Evolutionary conservation across 257 asterid genomes (phyloP).

Genomic region (Rhazya stricta): DNA sequence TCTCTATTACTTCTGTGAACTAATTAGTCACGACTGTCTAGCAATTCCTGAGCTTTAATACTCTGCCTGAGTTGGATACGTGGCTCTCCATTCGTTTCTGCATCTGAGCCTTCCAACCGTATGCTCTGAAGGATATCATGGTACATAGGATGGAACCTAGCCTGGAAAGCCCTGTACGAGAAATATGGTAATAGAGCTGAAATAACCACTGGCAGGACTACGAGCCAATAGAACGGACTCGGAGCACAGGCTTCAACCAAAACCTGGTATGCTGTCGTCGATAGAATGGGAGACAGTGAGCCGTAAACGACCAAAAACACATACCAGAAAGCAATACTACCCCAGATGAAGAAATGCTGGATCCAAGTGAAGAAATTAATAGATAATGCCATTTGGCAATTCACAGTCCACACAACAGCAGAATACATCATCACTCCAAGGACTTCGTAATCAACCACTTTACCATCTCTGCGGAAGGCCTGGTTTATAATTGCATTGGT

Average conservation of each 20-base stretch:
- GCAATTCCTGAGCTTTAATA: no score
- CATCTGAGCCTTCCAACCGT: slow-evolving; percentile 28
- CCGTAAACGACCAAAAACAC: slow-evolving; percentile 64
- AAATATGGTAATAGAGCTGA: slow-evolving; percentile 60
- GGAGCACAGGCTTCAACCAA: slow-evolving; percentile 82
- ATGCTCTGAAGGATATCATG: slow-evolving; percentile 60
- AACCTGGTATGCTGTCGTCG: slow-evolving; percentile 65
- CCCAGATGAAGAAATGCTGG: slow-evolving; percentile 93
- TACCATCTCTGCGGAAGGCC: slow-evolving; percentile 71
- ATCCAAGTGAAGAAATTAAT: slow-evolving; percentile 95
- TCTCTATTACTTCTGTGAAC: no score
- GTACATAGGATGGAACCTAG: slow-evolving; percentile 62
- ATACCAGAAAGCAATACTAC: slow-evolving; percentile 79
- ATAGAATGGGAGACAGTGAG: slow-evolving; percentile 42
- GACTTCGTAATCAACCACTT: slow-evolving; percentile 54
- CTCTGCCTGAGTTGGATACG: not conserved
- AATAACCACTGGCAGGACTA: slow-evolving; percentile 51
- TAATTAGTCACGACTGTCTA: not conserved
- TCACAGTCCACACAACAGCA: slow-evolving; percentile 86
- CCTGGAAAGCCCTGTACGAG: slow-evolving; percentile 60
- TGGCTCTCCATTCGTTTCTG: slow-evolving; percentile 13
- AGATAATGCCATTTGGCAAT: slow-evolving; percentile 89
- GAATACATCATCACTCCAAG: slow-evolving; percentile 85
- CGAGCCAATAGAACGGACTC: slow-evolving; percentile 72
- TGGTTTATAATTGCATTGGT: slow-evolving; percentile 45